phyloP scores from a whole-genome alignment of 371 early-diverging fungal genomes.

The Chytridium lagenaria region DNA sequence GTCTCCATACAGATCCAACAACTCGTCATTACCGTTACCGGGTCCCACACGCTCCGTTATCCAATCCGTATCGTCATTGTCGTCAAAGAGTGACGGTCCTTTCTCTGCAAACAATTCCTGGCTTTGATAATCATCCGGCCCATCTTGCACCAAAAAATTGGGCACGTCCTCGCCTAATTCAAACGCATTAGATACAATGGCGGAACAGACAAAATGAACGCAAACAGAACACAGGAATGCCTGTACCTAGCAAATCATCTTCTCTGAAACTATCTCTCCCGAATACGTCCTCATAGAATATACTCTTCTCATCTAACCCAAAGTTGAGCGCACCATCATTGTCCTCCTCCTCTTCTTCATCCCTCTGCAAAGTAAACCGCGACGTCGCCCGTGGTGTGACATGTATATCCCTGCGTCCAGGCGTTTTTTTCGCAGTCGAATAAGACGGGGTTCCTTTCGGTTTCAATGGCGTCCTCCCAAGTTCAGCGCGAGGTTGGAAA shows the following conservation, averaged over 20 bases:
- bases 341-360: not conserved
- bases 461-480: slow-evolving; percentile 27
- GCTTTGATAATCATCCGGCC: not conserved
- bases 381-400: no score
- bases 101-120: no score
- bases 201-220: not conserved
- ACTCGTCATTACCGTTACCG: not conserved
- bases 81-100: no score
- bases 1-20: not conserved
- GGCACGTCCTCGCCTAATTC: not conserved
- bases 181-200: not conserved
- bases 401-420: no score
- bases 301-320: not conserved
- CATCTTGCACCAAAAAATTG: not conserved
- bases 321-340: not conserved
- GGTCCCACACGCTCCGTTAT: not conserved
- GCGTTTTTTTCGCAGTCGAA: no score
- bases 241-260: not conserved
- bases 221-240: not conserved
- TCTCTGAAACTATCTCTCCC: not conserved
- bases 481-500: slow-evolving; percentile 27
- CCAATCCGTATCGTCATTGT: no score
- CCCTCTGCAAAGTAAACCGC: no score
- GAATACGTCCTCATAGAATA: not conserved
- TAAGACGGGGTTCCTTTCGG: not conserved